phyloP scores from a whole-genome alignment of 495 filamentous ascomycete species.

The Talaromyces proteolyticus region DNA sequence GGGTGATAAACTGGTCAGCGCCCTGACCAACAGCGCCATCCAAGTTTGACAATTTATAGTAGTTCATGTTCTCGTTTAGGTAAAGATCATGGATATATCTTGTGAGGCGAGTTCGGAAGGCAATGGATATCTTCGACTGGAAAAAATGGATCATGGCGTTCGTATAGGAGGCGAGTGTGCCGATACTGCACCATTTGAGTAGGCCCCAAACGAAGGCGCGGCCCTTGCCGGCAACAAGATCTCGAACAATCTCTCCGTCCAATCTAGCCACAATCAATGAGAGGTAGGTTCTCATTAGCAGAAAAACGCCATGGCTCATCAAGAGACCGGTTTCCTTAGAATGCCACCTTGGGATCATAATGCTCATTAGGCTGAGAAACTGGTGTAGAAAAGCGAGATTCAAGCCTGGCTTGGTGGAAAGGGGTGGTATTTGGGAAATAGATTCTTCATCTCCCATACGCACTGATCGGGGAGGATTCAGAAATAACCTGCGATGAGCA shows the following conservation, averaged over 20 bases:
- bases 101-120: conserved; percentile 93
- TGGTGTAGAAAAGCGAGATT: conserved; percentile 99
- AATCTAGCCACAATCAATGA: conserved; percentile 87
- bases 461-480: conserved; percentile 79
- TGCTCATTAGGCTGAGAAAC: conserved; percentile 88
- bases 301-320: conserved; percentile 63
- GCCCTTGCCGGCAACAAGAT: conserved; percentile 91
- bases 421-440: conserved; percentile 65
- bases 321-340: conserved; percentile 92
- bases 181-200: conserved; percentile 72
- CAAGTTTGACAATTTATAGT: conserved; percentile 91
- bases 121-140: conserved; percentile 95
- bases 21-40: conserved; percentile 90
- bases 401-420: conserved; percentile 83
- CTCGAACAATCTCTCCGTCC: conserved; percentile 93
- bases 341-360: conserved; percentile 93
- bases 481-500: conserved; percentile 88
- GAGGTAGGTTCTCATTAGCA: conserved; percentile 85
- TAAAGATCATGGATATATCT: conserved; percentile 98
- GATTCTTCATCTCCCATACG: conserved; percentile 63
- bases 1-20: conserved; percentile 95
- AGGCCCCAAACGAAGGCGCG: conserved; percentile 84
- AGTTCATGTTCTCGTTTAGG: conserved; percentile 87
- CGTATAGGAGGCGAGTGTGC: conserved; percentile 76
- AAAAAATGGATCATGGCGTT: conserved; percentile 98